A percentile compares a stretch with the other conserved stretches of the same genome.
Conservation (phyloP, 768 basidiomycete species). For the Pluteus cervinus region DNA sequence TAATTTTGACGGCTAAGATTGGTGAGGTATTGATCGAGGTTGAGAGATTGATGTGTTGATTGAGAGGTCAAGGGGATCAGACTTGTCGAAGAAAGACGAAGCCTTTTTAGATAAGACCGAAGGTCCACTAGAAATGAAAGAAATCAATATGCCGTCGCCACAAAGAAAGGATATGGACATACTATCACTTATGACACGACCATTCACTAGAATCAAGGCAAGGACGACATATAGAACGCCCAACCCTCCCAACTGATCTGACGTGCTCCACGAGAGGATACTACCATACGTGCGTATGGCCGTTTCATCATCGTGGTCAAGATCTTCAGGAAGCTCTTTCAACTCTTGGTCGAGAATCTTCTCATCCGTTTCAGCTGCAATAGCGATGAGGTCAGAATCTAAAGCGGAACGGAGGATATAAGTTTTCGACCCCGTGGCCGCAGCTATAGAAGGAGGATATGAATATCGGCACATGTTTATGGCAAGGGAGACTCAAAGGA, state of each 20-base stretch:
- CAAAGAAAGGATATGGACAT: conserved; percentile 18
- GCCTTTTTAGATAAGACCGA: conserved; percentile 58
- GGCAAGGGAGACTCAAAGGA: no score
- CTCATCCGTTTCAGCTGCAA: conserved; percentile 50
- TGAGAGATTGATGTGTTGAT: conserved; percentile 42
- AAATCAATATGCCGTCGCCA: conserved; percentile 3
- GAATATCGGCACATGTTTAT: not conserved
- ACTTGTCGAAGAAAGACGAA: conserved; percentile 49
- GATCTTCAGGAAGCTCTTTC: conserved; percentile 10
- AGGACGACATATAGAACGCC: conserved; percentile 82
- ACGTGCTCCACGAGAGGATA: conserved; percentile 65
- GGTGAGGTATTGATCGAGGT: conserved; percentile 63
- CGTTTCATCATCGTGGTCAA: conserved; percentile 29
- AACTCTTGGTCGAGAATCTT: conserved; percentile 47
- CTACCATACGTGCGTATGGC: conserved; percentile 52
- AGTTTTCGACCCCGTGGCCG: conserved; percentile 60
- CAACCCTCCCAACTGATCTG: conserved; percentile 59
- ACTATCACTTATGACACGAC: conserved; percentile 73
- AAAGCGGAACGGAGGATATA: conserved; percentile 81
- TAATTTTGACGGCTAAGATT: conserved; percentile 67
- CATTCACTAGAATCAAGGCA: conserved; percentile 77
- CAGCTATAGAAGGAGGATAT: conserved; percentile 26
- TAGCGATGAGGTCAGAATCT: conserved; percentile 53
- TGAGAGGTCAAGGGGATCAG: conserved; percentile 46
- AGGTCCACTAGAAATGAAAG: conserved; percentile 53